A percentile compares a stretch with the other conserved stretches of the same genome.
phyloP scores from a whole-genome alignment of 805 yeast species.

The Gaillardinia entomophila region DNA sequence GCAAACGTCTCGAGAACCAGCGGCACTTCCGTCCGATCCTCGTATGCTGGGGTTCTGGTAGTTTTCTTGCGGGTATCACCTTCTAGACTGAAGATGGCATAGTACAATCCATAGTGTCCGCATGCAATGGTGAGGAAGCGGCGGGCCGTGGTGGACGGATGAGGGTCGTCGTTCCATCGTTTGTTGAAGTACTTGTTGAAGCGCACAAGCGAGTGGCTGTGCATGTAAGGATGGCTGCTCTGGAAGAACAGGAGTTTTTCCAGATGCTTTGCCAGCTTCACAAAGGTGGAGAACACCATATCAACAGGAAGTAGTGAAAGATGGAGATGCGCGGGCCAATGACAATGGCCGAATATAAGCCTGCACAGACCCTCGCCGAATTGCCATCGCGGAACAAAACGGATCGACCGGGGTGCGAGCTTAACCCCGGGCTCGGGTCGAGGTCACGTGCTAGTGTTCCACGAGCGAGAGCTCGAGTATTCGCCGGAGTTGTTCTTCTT shows the following conservation, averaged over 20 bases:
- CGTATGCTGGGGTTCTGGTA: conserved; percentile 4
- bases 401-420: no score
- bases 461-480: conserved; percentile 13
- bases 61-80: conserved; percentile 11
- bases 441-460: no score
- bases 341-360: no score
- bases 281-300: conserved; percentile 9
- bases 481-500: conserved; percentile 13
- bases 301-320: not conserved
- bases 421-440: no score
- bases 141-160: conserved; percentile 13
- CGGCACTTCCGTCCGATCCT: not conserved
- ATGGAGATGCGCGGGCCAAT: not conserved
- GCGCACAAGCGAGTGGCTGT: conserved; percentile 4
- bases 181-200: conserved; percentile 5
- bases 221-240: conserved; percentile 18
- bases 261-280: conserved; percentile 10
- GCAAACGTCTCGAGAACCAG: conserved; percentile 4
- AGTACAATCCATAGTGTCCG: conserved; percentile 42
- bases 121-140: conserved; percentile 20
- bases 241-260: conserved; percentile 19
- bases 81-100: conserved; percentile 33
- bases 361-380: no score
- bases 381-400: no score
- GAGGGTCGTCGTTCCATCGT: conserved; percentile 20